Conservation (phyloP, 2,329 filamentous ascomycete species). For the Hypomyces perniciosus region DNA sequence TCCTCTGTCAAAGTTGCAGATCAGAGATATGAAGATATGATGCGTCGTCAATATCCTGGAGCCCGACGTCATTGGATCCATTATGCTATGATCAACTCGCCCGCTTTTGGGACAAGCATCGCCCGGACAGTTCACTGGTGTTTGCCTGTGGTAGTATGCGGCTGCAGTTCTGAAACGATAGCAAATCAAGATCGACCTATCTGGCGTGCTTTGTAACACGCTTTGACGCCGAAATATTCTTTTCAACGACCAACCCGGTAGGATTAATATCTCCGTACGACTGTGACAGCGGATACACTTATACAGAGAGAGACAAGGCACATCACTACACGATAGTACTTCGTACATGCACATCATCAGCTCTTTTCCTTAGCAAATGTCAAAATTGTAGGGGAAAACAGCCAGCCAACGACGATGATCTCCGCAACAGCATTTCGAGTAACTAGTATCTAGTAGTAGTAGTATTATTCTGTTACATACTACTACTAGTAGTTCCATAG, state of each 20-base stretch:
- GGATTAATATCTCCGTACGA: constrained; percentile 1
- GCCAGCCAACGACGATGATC: no score
- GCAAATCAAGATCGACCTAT: constrained; percentile 20
- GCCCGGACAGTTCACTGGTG: constrained; percentile 4
- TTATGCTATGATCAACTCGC: constrained; percentile 7
- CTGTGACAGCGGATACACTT: background rate
- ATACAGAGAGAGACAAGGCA: background rate
- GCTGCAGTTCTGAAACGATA: constrained; percentile 17
- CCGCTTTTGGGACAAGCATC: constrained; percentile 7
- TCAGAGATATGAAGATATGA: constrained; percentile 7
- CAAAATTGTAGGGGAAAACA: no score
- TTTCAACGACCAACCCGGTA: background rate
- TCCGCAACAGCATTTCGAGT: no score
- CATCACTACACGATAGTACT: background rate
- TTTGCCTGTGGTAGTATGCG: constrained; percentile 3
- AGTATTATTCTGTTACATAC: no score
- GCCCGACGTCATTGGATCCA: constrained; percentile 11
- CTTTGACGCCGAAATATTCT: background rate
- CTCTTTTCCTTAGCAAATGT: no score
- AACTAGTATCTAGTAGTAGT: no score
- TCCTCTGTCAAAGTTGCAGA: constrained; percentile 8
- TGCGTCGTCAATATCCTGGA: constrained; percentile 9
- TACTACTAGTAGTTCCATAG: no score
- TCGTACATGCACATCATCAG: background rate
- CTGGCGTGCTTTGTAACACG: constrained; percentile 5